Base-by-base conservation (phyloP, 768 basidiomycete species). In the Kwoniella dendrophila region DNA sequence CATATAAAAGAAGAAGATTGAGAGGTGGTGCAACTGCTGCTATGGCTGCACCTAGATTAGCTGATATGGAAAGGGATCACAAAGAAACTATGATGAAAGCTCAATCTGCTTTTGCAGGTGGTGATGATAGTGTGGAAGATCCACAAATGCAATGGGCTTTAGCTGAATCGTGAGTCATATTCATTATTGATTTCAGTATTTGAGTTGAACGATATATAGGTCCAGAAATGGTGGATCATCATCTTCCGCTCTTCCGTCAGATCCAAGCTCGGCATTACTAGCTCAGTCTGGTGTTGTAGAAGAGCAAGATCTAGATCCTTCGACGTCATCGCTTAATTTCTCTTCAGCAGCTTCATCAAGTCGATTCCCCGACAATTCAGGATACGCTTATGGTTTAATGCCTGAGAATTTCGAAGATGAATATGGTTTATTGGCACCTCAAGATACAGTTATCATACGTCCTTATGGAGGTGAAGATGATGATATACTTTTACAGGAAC, bases 401-500 rank as follows among this genome's bases (percentile, higher is more conserved):
- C 73, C 71, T 40, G 78, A 80, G 8, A 87, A 88, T 50, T 93
- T 90, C 66, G 87, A 94, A 69, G 80, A 83, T 16, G 82, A 86
- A 67, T 98, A 91, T 65, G 93, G 94, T 0, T 76, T 99, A 14
- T 77, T 97, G 32, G 73, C 83, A 2, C 86, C 90, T 0, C 87
- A 89, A 69, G 85, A 96, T 68, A 87, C 89, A 0, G 86, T 98
- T 22, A 78, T 98, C 41, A 85, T 99, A 30, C 85, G 94, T 2
- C 85, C 90, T 1, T 99, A 92, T 73, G 87, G 89, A 0, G 93
- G 93, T 47, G 96, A 98, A 73, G 86, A 89, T 2, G 96, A 99
- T 68, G 96, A 99, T 76, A 84, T 87, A 40, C 81, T 97, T 51
- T 82, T 99, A 32, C 84, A 86, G 41, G 95, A 99, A 75, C 82